Conservation (phyloP, 495 filamentous ascomycete genomes). For the Daldinia childiae region DNA sequence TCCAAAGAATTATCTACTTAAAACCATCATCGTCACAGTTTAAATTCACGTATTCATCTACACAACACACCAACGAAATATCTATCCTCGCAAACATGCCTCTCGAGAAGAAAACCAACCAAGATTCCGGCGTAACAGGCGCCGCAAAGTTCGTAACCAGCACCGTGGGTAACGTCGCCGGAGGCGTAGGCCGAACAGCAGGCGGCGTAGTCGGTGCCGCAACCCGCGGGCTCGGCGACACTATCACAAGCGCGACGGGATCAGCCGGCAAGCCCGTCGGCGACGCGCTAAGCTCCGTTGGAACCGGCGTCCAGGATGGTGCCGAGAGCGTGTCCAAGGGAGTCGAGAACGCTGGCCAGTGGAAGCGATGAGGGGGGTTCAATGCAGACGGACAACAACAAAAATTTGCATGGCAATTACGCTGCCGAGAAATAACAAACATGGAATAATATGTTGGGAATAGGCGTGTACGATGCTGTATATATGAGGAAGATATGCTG, state of each 20-base stretch:
- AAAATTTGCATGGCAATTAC: no score
- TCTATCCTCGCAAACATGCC: slow-evolving; percentile 41
- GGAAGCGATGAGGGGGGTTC: slow-evolving; percentile 56
- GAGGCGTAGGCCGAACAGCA: slow-evolving; percentile 68
- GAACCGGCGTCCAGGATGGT: slow-evolving; percentile 68
- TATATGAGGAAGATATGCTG: no score
- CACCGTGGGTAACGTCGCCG: slow-evolving; percentile 62
- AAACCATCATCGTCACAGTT: no score
- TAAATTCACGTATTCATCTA: no score
- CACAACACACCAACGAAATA: neutral
- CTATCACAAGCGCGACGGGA: slow-evolving; percentile 69
- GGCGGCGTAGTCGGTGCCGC: slow-evolving; percentile 75
- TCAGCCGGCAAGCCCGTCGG: slow-evolving; percentile 71
- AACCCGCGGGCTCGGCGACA: slow-evolving; percentile 69
- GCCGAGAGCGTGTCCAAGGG: slow-evolving; percentile 66
- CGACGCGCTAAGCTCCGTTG: slow-evolving; percentile 68
- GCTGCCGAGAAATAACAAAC: no score
- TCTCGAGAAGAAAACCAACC: slow-evolving; percentile 52
- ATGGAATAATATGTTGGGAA: no score
- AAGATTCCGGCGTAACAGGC: slow-evolving; percentile 69
- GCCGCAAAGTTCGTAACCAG: slow-evolving; percentile 70
- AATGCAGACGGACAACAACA: no score
- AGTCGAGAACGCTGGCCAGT: slow-evolving; percentile 74
- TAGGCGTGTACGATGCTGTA: no score
- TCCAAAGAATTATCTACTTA: no score